Evolutionary conservation across 163 green algal genomes (phyloP).

Genomic region (Chlorella variabilis): DNA sequence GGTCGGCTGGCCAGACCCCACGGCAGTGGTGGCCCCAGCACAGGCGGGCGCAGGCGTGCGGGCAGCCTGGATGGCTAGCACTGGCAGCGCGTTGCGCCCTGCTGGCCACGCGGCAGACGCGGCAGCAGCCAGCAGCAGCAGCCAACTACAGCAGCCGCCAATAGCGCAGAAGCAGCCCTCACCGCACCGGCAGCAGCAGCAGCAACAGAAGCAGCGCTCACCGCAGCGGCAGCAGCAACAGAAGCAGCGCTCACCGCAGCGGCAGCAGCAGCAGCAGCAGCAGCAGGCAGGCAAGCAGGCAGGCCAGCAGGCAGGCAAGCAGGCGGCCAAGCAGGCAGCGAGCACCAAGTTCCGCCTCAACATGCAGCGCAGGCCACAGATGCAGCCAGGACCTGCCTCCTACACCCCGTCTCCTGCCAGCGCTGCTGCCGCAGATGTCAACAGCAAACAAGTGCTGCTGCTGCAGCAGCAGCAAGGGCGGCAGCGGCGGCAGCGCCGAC

Average conservation of each 20-base stretch:
- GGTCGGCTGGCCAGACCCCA: not conserved
- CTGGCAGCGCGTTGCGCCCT: too few species aligned
- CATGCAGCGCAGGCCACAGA: too few species aligned
- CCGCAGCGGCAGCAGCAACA: not conserved
- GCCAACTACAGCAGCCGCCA: not conserved
- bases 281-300: not conserved
- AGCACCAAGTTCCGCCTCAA: too few species aligned
- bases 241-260: slow-evolving; percentile 6
- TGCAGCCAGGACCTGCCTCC: too few species aligned
- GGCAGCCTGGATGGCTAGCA: too few species aligned
- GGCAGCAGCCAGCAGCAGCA: not conserved
- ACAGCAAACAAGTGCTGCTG: not conserved
- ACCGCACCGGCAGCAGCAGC: not conserved
- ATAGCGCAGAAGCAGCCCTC: not conserved
- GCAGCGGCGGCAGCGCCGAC: not conserved
- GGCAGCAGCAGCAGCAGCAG: slow-evolving; percentile 21
- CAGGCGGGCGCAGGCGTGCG: too few species aligned
- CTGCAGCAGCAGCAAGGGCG: slow-evolving; percentile 10
- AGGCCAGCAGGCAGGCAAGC: too few species aligned
- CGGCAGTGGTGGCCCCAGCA: too few species aligned
- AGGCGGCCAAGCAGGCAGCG: too few species aligned
- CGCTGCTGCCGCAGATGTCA: too few species aligned
- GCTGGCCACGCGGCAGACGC: not conserved
- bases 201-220: not conserved
- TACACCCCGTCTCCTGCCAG: too few species aligned